These are phyloP conservation scores for Onygenales sp. DNA, from an alignment of 2,329 filamentous ascomycete species.

Conservation along the genomic window DNA sequence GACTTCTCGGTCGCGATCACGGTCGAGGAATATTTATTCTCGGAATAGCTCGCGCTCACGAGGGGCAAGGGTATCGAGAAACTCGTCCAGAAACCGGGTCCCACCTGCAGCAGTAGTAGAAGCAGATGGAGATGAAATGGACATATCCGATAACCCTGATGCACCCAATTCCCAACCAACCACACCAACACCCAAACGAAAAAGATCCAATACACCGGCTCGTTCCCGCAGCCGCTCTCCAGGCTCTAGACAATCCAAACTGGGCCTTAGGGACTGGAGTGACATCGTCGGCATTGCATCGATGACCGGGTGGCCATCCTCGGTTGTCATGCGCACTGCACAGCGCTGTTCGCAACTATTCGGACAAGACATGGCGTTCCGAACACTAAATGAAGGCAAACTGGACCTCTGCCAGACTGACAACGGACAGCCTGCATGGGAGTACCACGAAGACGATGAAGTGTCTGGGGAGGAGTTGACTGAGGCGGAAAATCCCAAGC, in stretches of 20 bases:
- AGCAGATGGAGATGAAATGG: conserved; percentile 1
- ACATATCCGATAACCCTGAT: conserved; percentile 3
- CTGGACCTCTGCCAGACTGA: conserved; percentile 12
- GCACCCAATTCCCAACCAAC: not conserved
- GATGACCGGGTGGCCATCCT: conserved; percentile 57
- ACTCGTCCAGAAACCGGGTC: not conserved
- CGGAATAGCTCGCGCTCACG: conserved; percentile 14
- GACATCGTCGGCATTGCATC: conserved; percentile 73
- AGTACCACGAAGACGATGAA: conserved; percentile 25
- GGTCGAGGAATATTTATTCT: conserved; percentile 4
- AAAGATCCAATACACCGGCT: not conserved
- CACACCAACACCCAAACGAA: not conserved
- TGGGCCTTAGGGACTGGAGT: conserved; percentile 63
- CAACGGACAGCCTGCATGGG: conserved; percentile 9
- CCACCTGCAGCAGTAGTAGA: not conserved
- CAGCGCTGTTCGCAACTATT: conserved; percentile 70
- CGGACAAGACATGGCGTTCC: conserved; percentile 58
- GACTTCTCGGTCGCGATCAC: conserved; percentile 10
- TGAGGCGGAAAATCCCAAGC: conserved; percentile 10
- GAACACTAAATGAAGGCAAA: conserved; percentile 41
- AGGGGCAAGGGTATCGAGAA: conserved; percentile 14
- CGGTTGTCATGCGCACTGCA: conserved; percentile 58
- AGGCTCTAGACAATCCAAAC: conserved; percentile 8
- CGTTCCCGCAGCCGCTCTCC: conserved; percentile 1
- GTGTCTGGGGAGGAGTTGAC: conserved; percentile 15